phyloP scores from a whole-genome alignment of 495 filamentous ascomycete genomes.

The Daldinia loculata region DNA sequence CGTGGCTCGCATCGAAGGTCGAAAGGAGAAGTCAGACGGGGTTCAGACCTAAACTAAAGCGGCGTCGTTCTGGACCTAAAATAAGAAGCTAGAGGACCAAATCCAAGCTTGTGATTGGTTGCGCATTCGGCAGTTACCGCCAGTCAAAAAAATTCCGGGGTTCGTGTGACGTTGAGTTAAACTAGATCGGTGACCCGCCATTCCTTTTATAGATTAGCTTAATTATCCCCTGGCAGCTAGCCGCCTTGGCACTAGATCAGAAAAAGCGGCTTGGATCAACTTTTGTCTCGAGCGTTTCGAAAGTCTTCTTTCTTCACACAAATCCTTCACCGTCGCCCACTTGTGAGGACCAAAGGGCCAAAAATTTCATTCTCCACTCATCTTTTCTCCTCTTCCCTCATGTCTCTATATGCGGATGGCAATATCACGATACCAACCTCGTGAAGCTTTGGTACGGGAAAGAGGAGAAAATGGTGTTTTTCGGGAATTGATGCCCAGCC shows the following conservation, averaged over 20 bases:
- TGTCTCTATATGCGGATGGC: slow-evolving; percentile 7
- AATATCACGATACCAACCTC: slow-evolving; percentile 33
- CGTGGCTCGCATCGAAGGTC: slow-evolving; percentile 29
- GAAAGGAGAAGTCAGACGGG: slow-evolving; percentile 20
- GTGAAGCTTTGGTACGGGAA: slow-evolving; percentile 7
- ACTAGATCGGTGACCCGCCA: slow-evolving; percentile 40
- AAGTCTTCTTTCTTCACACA: slow-evolving; percentile 21
- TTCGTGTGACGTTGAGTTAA: slow-evolving; percentile 44
- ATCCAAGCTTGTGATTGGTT: slow-evolving; percentile 31
- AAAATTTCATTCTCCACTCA: slow-evolving; percentile 20
- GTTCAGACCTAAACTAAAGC: slow-evolving; percentile 39
- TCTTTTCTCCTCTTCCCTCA: slow-evolving; percentile 1
- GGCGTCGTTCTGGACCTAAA: slow-evolving; percentile 29
- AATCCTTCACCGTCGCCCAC: slow-evolving; percentile 44
- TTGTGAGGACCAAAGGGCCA: neutral
- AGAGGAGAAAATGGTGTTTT: neutral
- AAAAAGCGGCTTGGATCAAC: slow-evolving; percentile 26
- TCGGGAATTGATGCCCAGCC: slow-evolving; percentile 31
- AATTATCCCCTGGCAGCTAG: slow-evolving; percentile 28
- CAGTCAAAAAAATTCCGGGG: slow-evolving; percentile 29
- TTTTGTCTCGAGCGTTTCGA: slow-evolving; percentile 7
- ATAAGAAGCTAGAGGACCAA: slow-evolving; percentile 19
- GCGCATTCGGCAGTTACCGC: slow-evolving; percentile 41
- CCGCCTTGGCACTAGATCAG: slow-evolving; percentile 40
- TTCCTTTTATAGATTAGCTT: slow-evolving; percentile 8